These are phyloP conservation scores for Ceratocystis albifundus DNA, from an alignment of 2,329 filamentous ascomycete genomes.

Conservation along the genomic window DNA sequence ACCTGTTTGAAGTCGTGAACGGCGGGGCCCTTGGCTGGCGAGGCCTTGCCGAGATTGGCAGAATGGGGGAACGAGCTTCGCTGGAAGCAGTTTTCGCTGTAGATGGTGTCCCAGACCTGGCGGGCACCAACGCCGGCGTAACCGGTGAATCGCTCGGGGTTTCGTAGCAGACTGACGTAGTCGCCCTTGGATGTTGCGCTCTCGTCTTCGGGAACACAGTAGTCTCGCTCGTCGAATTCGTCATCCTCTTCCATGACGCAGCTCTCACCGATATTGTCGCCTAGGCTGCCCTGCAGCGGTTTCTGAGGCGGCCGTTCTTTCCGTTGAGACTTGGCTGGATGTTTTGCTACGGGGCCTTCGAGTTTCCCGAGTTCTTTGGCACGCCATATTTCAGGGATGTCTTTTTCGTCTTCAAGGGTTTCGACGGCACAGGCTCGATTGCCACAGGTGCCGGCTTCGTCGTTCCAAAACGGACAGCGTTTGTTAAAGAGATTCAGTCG, in stretches of 20 bases:
- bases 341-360: conserved; percentile 78
- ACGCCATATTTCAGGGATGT: conserved; percentile 84
- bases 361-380: conserved; percentile 85
- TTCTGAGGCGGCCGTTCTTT: conserved; percentile 51
- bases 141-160: conserved; percentile 60
- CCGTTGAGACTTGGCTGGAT: conserved; percentile 67
- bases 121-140: conserved; percentile 74
- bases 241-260: conserved; percentile 97
- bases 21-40: conserved; percentile 38
- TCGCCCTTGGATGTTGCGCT: conserved; percentile 76
- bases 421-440: conserved; percentile 95
- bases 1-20: conserved; percentile 51
- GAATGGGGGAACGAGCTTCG: conserved; percentile 52
- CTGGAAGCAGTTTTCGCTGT: conserved; percentile 92
- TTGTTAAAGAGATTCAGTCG: conserved; percentile 90
- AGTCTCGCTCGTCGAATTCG: conserved; percentile 92
- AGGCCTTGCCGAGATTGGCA: conserved; percentile 40
- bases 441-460: conserved; percentile 86
- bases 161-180: conserved; percentile 35
- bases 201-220: conserved; percentile 93
- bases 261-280: conserved; percentile 80
- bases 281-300: conserved; percentile 71
- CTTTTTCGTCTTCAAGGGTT: conserved; percentile 87
- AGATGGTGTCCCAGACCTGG: conserved; percentile 94
- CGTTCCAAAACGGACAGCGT: conserved; percentile 90